Evolutionary conservation across 2,329 filamentous ascomycete genomes (phyloP), one percentile per base, ranked within the genome.

Genomic region (Colletotrichum scovillei): DNA sequence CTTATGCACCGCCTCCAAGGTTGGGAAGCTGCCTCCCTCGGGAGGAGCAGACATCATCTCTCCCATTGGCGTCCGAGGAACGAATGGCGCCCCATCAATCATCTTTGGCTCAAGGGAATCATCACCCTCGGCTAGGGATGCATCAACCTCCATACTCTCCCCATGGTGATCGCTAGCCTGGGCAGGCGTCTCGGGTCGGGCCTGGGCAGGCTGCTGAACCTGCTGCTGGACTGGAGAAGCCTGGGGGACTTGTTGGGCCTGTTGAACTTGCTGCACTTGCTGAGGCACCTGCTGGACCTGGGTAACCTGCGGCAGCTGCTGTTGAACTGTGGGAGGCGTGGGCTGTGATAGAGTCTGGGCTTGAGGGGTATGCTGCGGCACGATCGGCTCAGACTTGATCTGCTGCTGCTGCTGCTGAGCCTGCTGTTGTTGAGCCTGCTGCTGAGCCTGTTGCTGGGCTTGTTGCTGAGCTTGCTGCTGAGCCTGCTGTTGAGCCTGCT

Each of bases 1-100:
- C 78, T 91, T 89, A 77, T 92, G 91, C 9, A 92, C 88, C 8
- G 90, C 89, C 74, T 92, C 91, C 30, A 92, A 84, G 2, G 90
- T 92, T 2, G 90, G 87, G 75, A 90, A 92, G 76, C 89, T 92
- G 22, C 89, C 89, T 7, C 90, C 91, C 77, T 92, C 89, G 1
- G 90, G 90, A 4, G 91, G 91, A 3, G 89, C 86, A 4, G 89
- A 90, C 89, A 91, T 91, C 83, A 88, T 87, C 26, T 84, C 80
- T 0, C 89, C 89, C 87, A 90, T 86, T 5, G 89, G 89, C 55
- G 88, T 84, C 3, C 86, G 82, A 0, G 87, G 87, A 11, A 89
- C 83, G 75, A 87, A 90, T 4, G 87, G 87, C 2, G 85, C 80
- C 26, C 86, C 87, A 58, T 86, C 86, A 8, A 87, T 78, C 56